Conservation (phyloP, 2,329 filamentous ascomycete species). For the Sarocladium kiliense region DNA sequence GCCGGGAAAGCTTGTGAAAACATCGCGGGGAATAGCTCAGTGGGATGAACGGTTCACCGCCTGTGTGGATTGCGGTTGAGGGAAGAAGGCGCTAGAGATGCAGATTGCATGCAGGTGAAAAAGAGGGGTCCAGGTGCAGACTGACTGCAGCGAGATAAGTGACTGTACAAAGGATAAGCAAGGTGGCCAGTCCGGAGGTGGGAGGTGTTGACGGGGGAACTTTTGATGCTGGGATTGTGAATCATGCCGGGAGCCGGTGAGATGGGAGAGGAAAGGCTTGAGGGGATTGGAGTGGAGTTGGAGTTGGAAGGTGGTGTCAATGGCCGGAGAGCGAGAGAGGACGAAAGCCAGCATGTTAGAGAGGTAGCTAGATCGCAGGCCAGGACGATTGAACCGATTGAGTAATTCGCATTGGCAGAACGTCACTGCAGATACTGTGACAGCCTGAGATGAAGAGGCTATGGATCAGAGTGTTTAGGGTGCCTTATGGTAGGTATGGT, state of each 20-base stretch:
- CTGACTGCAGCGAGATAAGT: neutral
- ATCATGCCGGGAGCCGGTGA: neutral
- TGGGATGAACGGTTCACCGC: slow-evolving; percentile 4
- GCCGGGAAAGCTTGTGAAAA: neutral
- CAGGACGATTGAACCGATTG: no score
- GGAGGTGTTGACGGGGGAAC: neutral
- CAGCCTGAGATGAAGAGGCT: no score
- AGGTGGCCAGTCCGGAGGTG: no score
- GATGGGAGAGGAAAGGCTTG: slow-evolving; percentile 2
- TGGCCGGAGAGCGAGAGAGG: no score
- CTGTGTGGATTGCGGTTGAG: neutral
- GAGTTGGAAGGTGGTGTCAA: neutral
- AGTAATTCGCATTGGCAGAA: no score
- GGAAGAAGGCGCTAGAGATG: neutral
- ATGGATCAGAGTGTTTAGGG: no score
- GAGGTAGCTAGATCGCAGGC: neutral
- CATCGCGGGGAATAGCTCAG: neutral
- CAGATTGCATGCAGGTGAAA: neutral
- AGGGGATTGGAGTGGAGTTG: neutral
- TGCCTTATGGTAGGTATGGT: no score
- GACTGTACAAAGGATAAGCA: neutral
- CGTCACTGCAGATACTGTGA: no score
- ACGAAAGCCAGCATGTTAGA: no score
- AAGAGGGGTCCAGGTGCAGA: neutral
- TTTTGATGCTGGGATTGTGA: neutral